Evolutionary conservation across 192 early-diverging fungal genomes (phyloP).

Genomic region (Backusella psychrophila): DNA sequence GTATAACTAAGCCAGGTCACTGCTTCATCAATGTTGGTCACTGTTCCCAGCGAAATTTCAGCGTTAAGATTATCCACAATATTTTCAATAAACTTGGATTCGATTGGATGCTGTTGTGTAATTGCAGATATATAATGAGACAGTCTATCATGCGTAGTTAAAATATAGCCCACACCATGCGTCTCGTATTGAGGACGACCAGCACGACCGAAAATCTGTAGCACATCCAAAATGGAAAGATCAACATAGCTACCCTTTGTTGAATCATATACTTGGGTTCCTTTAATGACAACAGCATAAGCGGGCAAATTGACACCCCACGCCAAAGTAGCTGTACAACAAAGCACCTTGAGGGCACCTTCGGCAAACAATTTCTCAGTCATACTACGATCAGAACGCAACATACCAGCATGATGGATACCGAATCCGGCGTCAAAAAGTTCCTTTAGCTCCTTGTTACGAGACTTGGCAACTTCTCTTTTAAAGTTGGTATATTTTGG

Average conservation of each 20-base stretch:
- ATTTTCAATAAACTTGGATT: slow-evolving; percentile 83
- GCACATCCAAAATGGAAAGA: slow-evolving; percentile 95
- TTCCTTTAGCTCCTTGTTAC: slow-evolving; percentile 87
- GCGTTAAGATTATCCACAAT: slow-evolving; percentile 97
- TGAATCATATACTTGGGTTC: slow-evolving; percentile 93
- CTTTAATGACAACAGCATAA: slow-evolving; percentile 98
- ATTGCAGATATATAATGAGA: slow-evolving; percentile 91
- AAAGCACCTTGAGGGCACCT: slow-evolving; percentile 81
- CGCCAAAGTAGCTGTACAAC: slow-evolving; percentile 97
- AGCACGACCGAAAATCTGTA: slow-evolving; percentile 99
- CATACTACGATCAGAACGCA: slow-evolving; percentile 81
- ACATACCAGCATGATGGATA: slow-evolving; percentile 98
- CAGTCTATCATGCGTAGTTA: slow-evolving; percentile 93
- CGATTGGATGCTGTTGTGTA: slow-evolving; percentile 97
- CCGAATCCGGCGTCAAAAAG: slow-evolving; percentile 82
- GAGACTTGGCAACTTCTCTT: slow-evolving; percentile 74
- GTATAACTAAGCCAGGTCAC: slow-evolving; percentile 98
- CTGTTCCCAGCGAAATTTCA: slow-evolving; percentile 93
- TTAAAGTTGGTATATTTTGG: slow-evolving; percentile 47
- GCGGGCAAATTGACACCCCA: slow-evolving; percentile 99
- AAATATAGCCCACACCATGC: slow-evolving; percentile 90
- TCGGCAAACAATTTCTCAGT: slow-evolving; percentile 89
- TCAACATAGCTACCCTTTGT: slow-evolving; percentile 94
- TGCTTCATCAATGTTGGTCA: slow-evolving; percentile 93
- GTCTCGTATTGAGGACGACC: slow-evolving; percentile 93